These are phyloP conservation scores for Ampelocalamus luodianensis DNA, from an alignment of 176 grass and related monocot genomes.

Conservation along the genomic window DNA sequence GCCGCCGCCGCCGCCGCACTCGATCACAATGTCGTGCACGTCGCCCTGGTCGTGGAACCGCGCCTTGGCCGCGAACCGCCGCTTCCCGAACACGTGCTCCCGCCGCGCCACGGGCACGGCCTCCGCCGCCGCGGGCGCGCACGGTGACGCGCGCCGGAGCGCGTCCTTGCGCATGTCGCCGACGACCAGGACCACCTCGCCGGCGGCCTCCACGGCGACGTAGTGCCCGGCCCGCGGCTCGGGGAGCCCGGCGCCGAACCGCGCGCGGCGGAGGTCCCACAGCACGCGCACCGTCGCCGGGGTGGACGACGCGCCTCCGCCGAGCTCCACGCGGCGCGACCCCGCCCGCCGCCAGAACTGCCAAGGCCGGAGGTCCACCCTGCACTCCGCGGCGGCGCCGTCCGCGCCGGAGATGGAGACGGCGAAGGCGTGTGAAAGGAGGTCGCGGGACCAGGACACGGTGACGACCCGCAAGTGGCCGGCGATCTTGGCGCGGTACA, in stretches of 20 bases:
- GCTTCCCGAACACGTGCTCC: constrained; percentile 71
- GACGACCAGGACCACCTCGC: constrained; percentile 72
- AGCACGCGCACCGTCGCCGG: constrained; percentile 53
- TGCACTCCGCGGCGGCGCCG: constrained; percentile 46
- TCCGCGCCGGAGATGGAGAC: constrained; percentile 46
- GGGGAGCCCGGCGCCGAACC: constrained; percentile 45
- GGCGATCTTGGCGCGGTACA: constrained; percentile 84
- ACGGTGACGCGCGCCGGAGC: constrained; percentile 49
- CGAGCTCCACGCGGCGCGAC: constrained; percentile 56
- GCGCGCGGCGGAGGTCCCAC: constrained; percentile 81
- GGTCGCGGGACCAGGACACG: constrained; percentile 74
- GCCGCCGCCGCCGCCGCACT: constrained; percentile 46
- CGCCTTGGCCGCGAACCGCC: constrained; percentile 63
- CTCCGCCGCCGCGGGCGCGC: constrained; percentile 36
- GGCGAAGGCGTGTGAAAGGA: constrained; percentile 65
- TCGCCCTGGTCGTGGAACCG: constrained; percentile 68
- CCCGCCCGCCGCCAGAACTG: constrained; percentile 80
- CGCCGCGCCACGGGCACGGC: constrained; percentile 61
- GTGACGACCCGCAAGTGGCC: constrained; percentile 75
- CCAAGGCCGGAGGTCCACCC: constrained; percentile 77
- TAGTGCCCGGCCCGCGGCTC: constrained; percentile 73
- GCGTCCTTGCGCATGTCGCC: constrained; percentile 70
- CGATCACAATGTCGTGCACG: constrained; percentile 68
- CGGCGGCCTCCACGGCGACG: constrained; percentile 56
- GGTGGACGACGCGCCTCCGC: constrained; percentile 17